A percentile compares a stretch with the other conserved stretches of the same genome.
These are phyloP conservation scores for Phoma herbarum DNA, from an alignment of 2,329 filamentous ascomycete species.

Conservation along the genomic window DNA sequence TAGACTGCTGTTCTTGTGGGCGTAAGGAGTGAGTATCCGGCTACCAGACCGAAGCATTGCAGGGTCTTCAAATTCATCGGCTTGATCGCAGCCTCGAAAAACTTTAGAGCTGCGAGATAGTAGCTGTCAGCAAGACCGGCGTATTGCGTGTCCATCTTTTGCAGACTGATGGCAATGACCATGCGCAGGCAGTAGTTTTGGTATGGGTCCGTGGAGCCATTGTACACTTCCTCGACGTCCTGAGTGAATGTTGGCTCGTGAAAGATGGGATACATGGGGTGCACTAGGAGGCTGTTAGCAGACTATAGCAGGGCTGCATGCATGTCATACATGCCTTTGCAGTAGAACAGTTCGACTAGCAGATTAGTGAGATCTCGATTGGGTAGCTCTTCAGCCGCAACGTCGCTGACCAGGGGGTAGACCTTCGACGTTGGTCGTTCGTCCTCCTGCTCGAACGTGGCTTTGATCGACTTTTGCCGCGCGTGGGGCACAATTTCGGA, in stretches of 20 bases:
- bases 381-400: conserved; percentile 79
- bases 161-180: conserved; percentile 93
- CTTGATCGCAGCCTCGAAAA: conserved; percentile 81
- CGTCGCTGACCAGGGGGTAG: conserved; percentile 88
- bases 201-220: conserved; percentile 77
- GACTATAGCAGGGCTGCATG: neutral
- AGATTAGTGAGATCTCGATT: conserved; percentile 77
- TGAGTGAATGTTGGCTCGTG: conserved; percentile 81
- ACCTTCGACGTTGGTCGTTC: conserved; percentile 76
- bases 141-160: conserved; percentile 88
- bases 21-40: conserved; percentile 89
- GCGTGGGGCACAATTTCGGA: conserved; percentile 88
- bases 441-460: conserved; percentile 72
- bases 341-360: conserved; percentile 83
- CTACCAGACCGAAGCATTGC: conserved; percentile 87
- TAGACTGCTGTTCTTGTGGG: conserved; percentile 92
- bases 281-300: conserved; percentile 64
- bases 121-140: conserved; percentile 95
- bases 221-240: conserved; percentile 83
- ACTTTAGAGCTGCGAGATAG: conserved; percentile 87
- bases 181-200: conserved; percentile 89
- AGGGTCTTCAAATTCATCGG: conserved; percentile 91
- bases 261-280: conserved; percentile 85
- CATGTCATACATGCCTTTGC: conserved; percentile 69
- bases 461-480: conserved; percentile 71